phyloP scores from a whole-genome alignment of 192 early-diverging fungal species.

The Coemansia sp. region DNA sequence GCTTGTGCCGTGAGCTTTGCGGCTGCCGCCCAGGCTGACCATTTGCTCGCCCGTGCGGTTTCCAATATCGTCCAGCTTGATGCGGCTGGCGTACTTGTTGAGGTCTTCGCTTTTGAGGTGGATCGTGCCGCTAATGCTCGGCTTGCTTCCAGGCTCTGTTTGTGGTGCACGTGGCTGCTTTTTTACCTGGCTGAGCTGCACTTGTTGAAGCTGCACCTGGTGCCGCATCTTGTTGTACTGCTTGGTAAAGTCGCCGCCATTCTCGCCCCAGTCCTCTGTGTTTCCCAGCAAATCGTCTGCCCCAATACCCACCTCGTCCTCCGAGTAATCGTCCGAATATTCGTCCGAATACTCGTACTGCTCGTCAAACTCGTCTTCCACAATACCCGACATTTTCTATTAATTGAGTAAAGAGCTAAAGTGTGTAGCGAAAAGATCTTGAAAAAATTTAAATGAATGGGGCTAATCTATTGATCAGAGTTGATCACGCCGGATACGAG shows the following conservation, averaged over 20 bases:
- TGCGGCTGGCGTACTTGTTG: conserved; percentile 66
- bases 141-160: conserved; percentile 19
- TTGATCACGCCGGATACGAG: not conserved
- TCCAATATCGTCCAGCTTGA: conserved; percentile 59
- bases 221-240: conserved; percentile 83
- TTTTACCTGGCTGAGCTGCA: conserved; percentile 2
- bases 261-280: conserved; percentile 77
- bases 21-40: conserved; percentile 21
- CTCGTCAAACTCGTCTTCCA: not conserved
- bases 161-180: conserved; percentile 17
- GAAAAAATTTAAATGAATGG: conserved; percentile 7
- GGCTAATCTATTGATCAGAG: not conserved
- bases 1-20: conserved; percentile 37
- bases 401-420: not conserved
- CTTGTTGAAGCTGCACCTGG: conserved; percentile 56
- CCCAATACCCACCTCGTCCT: conserved; percentile 58
- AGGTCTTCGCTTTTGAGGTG: conserved; percentile 56
- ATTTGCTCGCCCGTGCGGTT: not conserved
- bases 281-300: conserved; percentile 76
- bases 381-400: not conserved
- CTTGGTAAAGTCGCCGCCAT: conserved; percentile 90
- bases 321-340: conserved; percentile 17
- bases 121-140: conserved; percentile 17
- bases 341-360: conserved; percentile 14
- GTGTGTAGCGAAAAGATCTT: not conserved